Percentiles rank a stretch among this genome's conserved stretches.
Evolutionary conservation across 148 eudicot genomes (phyloP).

Genomic region (Persicaria tinctoria): DNA sequence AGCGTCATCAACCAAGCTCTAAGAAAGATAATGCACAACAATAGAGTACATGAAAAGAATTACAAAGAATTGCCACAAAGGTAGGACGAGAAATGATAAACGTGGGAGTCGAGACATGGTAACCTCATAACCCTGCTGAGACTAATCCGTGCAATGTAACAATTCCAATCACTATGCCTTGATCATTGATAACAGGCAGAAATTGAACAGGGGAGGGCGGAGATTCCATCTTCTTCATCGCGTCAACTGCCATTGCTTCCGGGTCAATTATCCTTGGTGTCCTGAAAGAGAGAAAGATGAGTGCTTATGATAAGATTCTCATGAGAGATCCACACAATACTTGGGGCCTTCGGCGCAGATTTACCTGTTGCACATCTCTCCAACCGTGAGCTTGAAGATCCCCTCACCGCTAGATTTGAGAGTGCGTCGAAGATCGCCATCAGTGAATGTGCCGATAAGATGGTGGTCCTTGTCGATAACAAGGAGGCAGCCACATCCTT

Average conservation of each 20-base stretch:
- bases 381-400: constrained; percentile 90
- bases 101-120: neutral
- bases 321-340: neutral
- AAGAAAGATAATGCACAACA: neutral
- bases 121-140: constrained; percentile 52
- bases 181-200: constrained; percentile 62
- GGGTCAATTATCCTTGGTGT: constrained; percentile 77
- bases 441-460: constrained; percentile 88
- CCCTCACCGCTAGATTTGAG: constrained; percentile 87
- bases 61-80: constrained; percentile 5
- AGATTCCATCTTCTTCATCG: constrained; percentile 93
- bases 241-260: constrained; percentile 89
- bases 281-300: constrained; percentile 30
- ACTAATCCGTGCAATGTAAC: constrained; percentile 88
- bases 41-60: constrained; percentile 4
- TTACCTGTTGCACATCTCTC: constrained; percentile 99
- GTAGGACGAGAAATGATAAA: neutral
- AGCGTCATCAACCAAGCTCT: neutral
- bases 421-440: constrained; percentile 90
- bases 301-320: neutral
- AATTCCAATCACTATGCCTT: constrained; percentile 63
- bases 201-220: constrained; percentile 97
- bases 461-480: constrained; percentile 63
- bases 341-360: neutral
- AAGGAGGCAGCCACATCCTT: constrained; percentile 96